These are phyloP conservation scores for Planoprotostelium fungivorum DNA, from an alignment of 78 protist species.

Conservation along the genomic window DNA sequence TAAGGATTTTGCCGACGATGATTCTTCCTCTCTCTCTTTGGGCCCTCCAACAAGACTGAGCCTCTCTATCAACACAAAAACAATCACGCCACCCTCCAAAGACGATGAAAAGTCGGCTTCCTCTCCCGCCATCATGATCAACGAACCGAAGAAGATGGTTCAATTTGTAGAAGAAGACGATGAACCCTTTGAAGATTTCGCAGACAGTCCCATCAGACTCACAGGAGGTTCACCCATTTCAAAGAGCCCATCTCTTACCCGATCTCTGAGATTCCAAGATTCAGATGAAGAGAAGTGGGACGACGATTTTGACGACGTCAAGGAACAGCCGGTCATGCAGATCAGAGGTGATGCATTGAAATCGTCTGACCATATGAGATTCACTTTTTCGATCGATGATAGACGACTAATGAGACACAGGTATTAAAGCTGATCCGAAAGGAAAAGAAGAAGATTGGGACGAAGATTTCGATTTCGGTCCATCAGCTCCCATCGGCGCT, in stretches of 20 bases:
- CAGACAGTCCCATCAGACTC: not conserved
- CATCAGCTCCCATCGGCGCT: slow-evolving; percentile 22
- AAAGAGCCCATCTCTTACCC: not conserved
- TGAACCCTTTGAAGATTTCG: not conserved
- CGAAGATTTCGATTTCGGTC: slow-evolving; percentile 52
- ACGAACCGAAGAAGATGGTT: not conserved
- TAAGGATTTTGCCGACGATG: not conserved
- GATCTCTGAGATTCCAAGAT: not conserved
- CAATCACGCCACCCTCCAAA: too few relatives aligned
- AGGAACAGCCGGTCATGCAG: not conserved
- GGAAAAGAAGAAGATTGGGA: slow-evolving; percentile 42
- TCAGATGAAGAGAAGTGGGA: not conserved
- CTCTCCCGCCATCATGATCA: not conserved
- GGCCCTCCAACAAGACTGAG: not conserved
- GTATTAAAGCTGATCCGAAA: slow-evolving; percentile 56
- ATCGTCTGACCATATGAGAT: not conserved
- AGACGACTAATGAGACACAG: not conserved
- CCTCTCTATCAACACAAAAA: too few relatives aligned
- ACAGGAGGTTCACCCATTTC: too few relatives aligned
- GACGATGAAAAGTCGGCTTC: not conserved
- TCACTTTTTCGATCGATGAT: not conserved
- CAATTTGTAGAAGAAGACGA: not conserved
- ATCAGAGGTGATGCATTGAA: not conserved
- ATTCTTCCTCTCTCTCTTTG: not conserved
- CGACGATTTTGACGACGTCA: not conserved